A percentile compares a stretch with the other conserved stretches of the same genome.
phyloP scores from a whole-genome alignment of 106 monocot genomes.

The Phalaenopsis equestris region DNA sequence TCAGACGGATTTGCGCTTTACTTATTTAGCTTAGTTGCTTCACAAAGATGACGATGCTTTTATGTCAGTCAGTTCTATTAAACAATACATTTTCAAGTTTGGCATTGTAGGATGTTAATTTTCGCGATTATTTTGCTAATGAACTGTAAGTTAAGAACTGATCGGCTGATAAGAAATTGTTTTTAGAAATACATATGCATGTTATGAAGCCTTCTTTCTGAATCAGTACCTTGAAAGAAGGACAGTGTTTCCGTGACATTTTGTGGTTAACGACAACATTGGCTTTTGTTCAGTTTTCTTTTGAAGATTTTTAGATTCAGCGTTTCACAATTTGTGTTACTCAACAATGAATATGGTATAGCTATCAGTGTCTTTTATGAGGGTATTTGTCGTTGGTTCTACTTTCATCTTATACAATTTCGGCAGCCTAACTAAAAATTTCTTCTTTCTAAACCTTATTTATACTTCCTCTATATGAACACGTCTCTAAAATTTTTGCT shows the following conservation, averaged over 20 bases:
- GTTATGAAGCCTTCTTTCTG: background rate
- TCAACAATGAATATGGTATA: background rate
- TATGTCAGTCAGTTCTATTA: background rate
- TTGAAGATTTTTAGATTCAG: background rate
- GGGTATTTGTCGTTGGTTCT: too few relatives aligned
- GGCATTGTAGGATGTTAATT: too few relatives aligned
- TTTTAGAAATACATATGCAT: background rate
- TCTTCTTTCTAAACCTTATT: background rate
- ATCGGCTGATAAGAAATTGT: background rate
- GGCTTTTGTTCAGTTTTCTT: background rate
- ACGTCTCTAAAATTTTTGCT: background rate
- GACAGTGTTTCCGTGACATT: background rate
- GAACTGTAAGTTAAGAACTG: background rate
- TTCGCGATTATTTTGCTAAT: background rate
- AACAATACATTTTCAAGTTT: too few relatives aligned
- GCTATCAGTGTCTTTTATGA: too few relatives aligned
- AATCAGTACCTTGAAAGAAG: background rate
- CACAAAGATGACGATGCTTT: background rate
- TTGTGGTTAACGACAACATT: background rate
- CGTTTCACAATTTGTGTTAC: background rate
- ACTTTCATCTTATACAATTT: background rate
- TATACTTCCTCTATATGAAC: background rate
- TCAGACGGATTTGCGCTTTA: background rate
- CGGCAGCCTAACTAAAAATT: background rate
- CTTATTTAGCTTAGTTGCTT: background rate